These are phyloP conservation scores for Oxyria digyna DNA, from an alignment of 148 eudicot species.

Conservation along the genomic window DNA sequence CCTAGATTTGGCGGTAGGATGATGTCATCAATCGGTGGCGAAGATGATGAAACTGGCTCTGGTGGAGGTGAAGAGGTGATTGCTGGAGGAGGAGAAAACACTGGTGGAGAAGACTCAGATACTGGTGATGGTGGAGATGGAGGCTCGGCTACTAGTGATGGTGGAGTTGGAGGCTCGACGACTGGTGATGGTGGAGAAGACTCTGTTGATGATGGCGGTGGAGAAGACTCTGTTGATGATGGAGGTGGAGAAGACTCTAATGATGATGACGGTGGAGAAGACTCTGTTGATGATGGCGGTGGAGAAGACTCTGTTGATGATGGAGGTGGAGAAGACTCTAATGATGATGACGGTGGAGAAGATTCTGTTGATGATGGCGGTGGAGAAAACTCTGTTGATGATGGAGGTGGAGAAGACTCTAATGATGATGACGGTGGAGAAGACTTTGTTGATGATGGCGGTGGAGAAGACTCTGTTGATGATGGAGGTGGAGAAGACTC, in stretches of 20 bases:
- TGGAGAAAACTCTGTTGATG: no score
- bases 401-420: no score
- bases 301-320: no score
- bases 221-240: conserved; percentile 8
- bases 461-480: no score
- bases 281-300: no score
- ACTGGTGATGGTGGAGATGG: conserved; percentile 16
- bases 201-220: conserved; percentile 1
- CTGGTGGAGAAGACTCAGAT: not conserved
- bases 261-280: no score
- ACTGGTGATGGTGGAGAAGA: conserved; percentile 12
- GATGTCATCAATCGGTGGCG: conserved; percentile 16
- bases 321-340: no score
- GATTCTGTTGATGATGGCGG: no score
- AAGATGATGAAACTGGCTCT: conserved; percentile 17
- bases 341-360: no score
- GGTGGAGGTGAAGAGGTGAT: conserved; percentile 20
- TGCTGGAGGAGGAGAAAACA: conserved; percentile 18
- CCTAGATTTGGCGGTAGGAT: conserved; percentile 46
- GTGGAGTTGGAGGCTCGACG: conserved; percentile 14
- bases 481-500: no score
- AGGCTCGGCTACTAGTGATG: conserved; percentile 23
- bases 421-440: no score
- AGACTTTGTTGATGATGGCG: no score
- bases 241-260: conserved; percentile 7